These are phyloP conservation scores for Suillus bovinus DNA, from an alignment of 768 basidiomycete species.

Conservation along the genomic window DNA sequence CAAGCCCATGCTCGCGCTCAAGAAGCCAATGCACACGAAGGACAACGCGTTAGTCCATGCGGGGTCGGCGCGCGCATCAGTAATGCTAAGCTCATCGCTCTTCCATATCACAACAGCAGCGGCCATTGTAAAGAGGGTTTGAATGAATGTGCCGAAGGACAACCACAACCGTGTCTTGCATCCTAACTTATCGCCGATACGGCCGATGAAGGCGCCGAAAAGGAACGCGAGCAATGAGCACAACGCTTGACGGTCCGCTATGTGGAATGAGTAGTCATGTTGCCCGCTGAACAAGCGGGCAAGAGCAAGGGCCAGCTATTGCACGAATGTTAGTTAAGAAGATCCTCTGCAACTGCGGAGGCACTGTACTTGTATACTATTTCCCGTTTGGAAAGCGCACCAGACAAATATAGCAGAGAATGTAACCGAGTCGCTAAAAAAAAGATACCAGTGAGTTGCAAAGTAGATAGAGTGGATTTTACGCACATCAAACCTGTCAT, in stretches of 20 bases:
- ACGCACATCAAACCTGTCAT: conserved; percentile 81
- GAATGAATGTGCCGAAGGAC: conserved; percentile 65
- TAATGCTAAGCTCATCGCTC: conserved; percentile 56
- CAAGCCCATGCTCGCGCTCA: conserved; percentile 79
- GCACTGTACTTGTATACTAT: conserved; percentile 58
- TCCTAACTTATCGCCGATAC: conserved; percentile 83
- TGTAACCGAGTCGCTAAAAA: conserved; percentile 60
- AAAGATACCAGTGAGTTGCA: neutral
- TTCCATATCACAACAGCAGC: conserved; percentile 73
- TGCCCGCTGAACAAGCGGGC: conserved; percentile 70
- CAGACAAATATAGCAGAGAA: conserved; percentile 83
- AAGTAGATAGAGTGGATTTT: neutral
- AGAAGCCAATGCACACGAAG: conserved; percentile 73
- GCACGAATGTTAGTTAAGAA: neutral
- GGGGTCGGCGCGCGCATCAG: conserved; percentile 55
- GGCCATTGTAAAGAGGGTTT: conserved; percentile 75
- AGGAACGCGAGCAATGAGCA: conserved; percentile 77
- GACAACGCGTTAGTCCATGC: conserved; percentile 70
- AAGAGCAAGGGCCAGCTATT: conserved; percentile 74
- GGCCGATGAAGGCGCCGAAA: conserved; percentile 73
- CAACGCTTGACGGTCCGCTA: conserved; percentile 82
- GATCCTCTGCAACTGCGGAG: no score
- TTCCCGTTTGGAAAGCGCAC: conserved; percentile 86
- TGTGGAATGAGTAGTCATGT: conserved; percentile 66
- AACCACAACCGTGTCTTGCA: conserved; percentile 76